Evolutionary conservation across 2,329 filamentous ascomycete genomes (phyloP).

Genomic region (Alternaria gansuensis): DNA sequence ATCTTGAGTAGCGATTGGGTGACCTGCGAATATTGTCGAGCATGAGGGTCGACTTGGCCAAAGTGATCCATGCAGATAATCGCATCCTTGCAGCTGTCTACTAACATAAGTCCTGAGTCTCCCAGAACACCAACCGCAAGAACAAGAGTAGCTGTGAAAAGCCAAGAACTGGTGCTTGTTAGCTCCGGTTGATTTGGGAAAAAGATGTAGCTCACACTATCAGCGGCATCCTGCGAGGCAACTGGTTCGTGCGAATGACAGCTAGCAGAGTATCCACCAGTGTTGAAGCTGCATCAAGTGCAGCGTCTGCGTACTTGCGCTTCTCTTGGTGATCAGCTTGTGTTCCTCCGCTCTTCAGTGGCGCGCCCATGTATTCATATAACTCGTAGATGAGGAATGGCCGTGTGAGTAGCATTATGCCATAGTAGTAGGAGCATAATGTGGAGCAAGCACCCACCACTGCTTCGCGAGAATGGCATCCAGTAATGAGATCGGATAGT

Average conservation of each 20-base stretch:
- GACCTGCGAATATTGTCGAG: conserved; percentile 43
- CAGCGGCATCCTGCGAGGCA: conserved; percentile 44
- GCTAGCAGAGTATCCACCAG: conserved; percentile 41
- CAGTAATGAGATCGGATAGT: conserved; percentile 40
- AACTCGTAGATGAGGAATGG: conserved; percentile 64
- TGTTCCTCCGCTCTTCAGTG: conserved; percentile 40
- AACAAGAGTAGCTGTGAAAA: conserved; percentile 45
- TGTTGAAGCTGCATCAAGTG: conserved; percentile 40
- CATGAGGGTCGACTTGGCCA: conserved; percentile 39
- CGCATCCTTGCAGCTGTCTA: conserved; percentile 34
- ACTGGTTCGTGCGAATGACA: conserved; percentile 29
- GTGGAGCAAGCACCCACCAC: conserved; percentile 60
- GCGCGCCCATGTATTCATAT: conserved; percentile 49
- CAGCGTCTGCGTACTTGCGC: conserved; percentile 44
- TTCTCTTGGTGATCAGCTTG: conserved; percentile 40
- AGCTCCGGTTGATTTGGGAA: neutral
- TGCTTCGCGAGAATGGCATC: conserved; percentile 36
- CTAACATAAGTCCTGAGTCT: conserved; percentile 33
- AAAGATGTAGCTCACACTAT: conserved; percentile 35
- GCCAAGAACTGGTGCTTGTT: conserved; percentile 36
- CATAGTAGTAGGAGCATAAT: conserved; percentile 63
- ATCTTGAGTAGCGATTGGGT: conserved; percentile 39
- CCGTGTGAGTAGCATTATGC: conserved; percentile 63
- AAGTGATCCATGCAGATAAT: conserved; percentile 43
- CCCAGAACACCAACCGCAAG: conserved; percentile 41